phyloP scores from a whole-genome alignment of 2,329 filamentous ascomycete genomes.

The Stylonectria norvegica region DNA sequence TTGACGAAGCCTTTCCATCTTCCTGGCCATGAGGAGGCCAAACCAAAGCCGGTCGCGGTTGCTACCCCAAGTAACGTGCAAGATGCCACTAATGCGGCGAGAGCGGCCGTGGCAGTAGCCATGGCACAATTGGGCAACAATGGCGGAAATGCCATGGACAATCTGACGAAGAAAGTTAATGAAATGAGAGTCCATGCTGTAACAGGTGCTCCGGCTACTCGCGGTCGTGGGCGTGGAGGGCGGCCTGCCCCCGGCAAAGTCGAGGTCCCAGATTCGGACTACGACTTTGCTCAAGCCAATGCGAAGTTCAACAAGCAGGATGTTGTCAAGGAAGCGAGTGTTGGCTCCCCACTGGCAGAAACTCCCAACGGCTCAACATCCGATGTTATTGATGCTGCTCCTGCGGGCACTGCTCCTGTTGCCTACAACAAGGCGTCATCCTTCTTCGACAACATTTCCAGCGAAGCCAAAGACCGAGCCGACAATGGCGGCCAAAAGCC shows the following conservation, averaged over 20 bases:
- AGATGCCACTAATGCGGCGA: constrained; percentile 71
- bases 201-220: constrained; percentile 46
- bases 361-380: constrained; percentile 39
- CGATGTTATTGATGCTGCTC: constrained; percentile 38
- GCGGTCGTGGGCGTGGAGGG: constrained; percentile 49
- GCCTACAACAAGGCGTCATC: constrained; percentile 84
- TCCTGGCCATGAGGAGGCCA: constrained; percentile 30
- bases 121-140: constrained; percentile 64
- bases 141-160: constrained; percentile 57
- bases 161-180: constrained; percentile 69
- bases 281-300: constrained; percentile 71
- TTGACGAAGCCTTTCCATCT: constrained; percentile 37
- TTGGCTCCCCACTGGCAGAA: constrained; percentile 65
- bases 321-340: constrained; percentile 82
- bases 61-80: constrained; percentile 44
- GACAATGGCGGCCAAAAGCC: constrained; percentile 65
- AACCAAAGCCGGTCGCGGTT: constrained; percentile 35
- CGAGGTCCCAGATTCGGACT: constrained; percentile 86
- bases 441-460: constrained; percentile 98
- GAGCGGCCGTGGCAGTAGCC: constrained; percentile 73
- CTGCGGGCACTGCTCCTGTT: constrained; percentile 42
- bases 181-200: constrained; percentile 69
- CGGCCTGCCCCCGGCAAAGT: constrained; percentile 59
- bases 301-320: constrained; percentile 48
- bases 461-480: constrained; percentile 83